Percentiles rank a stretch among this genome's conserved stretches.
Evolutionary conservation across 1,139 yeast genomes (phyloP).

Genomic region (Magnusiomyces paraingens): DNA sequence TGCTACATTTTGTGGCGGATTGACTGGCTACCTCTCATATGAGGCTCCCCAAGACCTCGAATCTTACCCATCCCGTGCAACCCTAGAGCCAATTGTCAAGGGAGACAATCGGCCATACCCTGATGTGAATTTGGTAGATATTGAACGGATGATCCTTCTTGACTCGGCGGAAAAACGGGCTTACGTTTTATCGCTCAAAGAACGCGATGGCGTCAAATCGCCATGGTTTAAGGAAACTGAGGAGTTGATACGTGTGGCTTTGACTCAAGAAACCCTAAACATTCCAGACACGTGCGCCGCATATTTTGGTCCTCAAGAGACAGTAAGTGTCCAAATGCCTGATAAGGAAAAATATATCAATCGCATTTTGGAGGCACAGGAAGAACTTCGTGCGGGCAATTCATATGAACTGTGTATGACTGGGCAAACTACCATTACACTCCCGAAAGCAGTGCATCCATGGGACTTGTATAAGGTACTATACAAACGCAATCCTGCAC

Average conservation of each 20-base stretch:
- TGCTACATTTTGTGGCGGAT: slow-evolving; percentile 83
- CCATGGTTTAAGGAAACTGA: slow-evolving; percentile 35
- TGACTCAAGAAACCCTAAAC: slow-evolving; percentile 1
- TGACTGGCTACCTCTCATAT: slow-evolving; percentile 76
- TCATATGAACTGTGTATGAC: slow-evolving; percentile 93
- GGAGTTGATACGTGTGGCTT: slow-evolving; percentile 7
- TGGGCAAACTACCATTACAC: slow-evolving; percentile 57
- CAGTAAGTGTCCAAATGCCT: slow-evolving; percentile 46
- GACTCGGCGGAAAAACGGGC: slow-evolving; percentile 46
- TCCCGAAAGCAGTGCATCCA: slow-evolving; percentile 35
- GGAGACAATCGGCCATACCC: slow-evolving; percentile 36
- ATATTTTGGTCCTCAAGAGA: slow-evolving; percentile 11
- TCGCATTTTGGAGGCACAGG: slow-evolving; percentile 61
- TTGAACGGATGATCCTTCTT: slow-evolving; percentile 58
- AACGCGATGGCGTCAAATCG: slow-evolving; percentile 23
- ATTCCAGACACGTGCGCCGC: slow-evolving; percentile 20
- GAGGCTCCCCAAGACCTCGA: slow-evolving; percentile 42
- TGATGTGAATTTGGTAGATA: slow-evolving; percentile 66
- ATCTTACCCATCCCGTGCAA: slow-evolving; percentile 8
- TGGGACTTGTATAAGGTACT: slow-evolving; percentile 80
- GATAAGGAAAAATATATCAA: slow-evolving; percentile 46
- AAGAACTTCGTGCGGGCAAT: slow-evolving; percentile 69
- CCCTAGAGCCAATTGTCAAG: slow-evolving; percentile 7
- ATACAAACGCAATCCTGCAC: slow-evolving; percentile 77
- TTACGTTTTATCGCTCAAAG: slow-evolving; percentile 49